Evolutionary conservation across 169 alveolate genomes (phyloP), one percentile per base, ranked within the genome.

Genomic region (Plasmodium blacklocki): DNA sequence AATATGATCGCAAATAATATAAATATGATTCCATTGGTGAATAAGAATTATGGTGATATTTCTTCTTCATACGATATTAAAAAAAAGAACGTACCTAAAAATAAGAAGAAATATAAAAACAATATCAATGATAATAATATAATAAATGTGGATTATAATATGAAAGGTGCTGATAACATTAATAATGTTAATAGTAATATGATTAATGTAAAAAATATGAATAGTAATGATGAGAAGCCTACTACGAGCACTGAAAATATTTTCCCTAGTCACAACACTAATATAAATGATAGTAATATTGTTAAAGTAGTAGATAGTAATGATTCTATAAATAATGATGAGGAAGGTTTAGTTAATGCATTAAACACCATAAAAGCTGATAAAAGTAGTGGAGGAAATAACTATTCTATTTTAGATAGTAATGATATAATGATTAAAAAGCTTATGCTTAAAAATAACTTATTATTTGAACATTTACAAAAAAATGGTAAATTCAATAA

Each of bases 1-100:
- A 39, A 39, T 39, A 39, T 39, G 8, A 39, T 39, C 11, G 11
- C 54, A 21, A 75, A 73, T 14, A 78, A 66, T 52, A 18, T 78
- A 23, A 64, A 64, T 45, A 15, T 66, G n/a, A 78, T 59, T 9
- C 29, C 68, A 2, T 59, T 59, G 54, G 15, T 47, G n/a, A 9
- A 19, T 58, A 64, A 58, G 19, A 78, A 49, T 64, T 14, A 26
- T 47, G 11, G 47, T 64, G 19, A 18, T 58, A 73, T 50, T 54
- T 52, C 63, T 59, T 50, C 54, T 9, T 54, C 85, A 11, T 74
- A 12, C 60, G 58, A 74, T 47, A 45, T 60, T 39, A 74, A 74
- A 54, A 74, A 62, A 45, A 74, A 39, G 47, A 39, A 39, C 2
- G 1, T 39, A 39, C 47, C 5, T 39, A 39, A 39, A 39, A 39